These are phyloP conservation scores for Nakaseomyces delphensis DNA, from an alignment of 1,139 yeast species.

Conservation along the genomic window DNA sequence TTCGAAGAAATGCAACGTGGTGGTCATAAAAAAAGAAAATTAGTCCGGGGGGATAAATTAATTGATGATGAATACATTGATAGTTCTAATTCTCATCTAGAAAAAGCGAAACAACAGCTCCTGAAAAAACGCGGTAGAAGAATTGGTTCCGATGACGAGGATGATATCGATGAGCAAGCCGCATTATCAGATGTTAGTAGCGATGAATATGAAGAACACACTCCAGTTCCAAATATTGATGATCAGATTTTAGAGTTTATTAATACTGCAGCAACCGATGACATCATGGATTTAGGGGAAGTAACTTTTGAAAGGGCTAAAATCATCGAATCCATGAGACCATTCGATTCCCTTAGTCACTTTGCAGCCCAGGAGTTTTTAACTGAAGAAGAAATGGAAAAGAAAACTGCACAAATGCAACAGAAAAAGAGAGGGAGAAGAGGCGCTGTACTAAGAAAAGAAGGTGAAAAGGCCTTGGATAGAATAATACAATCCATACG, in stretches of 20 bases:
- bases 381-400: constrained; percentile 26
- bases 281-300: constrained; percentile 71
- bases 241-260: constrained; percentile 64
- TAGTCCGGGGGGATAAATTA: constrained; percentile 26
- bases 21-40: constrained; percentile 22
- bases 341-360: constrained; percentile 56
- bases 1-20: constrained; percentile 2
- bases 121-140: constrained; percentile 3
- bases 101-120: constrained; percentile 13
- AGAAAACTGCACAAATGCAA: constrained; percentile 10
- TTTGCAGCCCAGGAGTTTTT: constrained; percentile 38
- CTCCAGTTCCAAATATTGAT: constrained; percentile 44
- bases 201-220: constrained; percentile 35
- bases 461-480: constrained; percentile 71
- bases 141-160: constrained; percentile 25
- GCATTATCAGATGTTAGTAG: constrained; percentile 25
- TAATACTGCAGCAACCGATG: constrained; percentile 66
- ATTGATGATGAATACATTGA: constrained; percentile 15
- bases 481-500: constrained; percentile 58
- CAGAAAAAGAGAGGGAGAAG: constrained; percentile 26
- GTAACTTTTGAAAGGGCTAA: constrained; percentile 63
- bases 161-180: constrained; percentile 22
- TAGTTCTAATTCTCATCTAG: constrained; percentile 19
- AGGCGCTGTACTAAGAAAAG: constrained; percentile 43
- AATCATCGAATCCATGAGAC: constrained; percentile 53